Evolutionary conservation across 116 monocot genomes (phyloP), one percentile per base, ranked within the genome.

Genomic region (Iris pallida): DNA sequence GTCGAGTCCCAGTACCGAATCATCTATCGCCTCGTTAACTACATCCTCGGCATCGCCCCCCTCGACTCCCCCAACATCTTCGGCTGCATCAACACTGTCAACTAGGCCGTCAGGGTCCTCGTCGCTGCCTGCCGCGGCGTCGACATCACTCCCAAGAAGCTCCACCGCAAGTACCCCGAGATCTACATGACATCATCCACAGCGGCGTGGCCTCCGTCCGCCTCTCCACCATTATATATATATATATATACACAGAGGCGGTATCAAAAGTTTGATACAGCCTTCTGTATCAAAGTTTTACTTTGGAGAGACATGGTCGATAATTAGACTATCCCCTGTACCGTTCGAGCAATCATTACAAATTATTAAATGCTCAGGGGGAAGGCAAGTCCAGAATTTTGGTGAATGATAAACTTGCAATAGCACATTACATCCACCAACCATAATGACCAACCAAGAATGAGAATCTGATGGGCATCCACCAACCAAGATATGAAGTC

Each of bases 11-110:
- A 85, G 79, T 99, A 90, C 63, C 88, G 90, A 20, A 80, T 99
- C 45, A 84, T 99, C 43, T 99, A 99, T 74, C 98, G 98, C 66
- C 88, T 99, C 47, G 98, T 99, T 57, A 99, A 99, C 75, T 99
- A 99, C 78, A 90, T 99, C 53, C 88, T 99, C 42, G 98, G 93
- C 58, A n/a, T n/a, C n/a, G n/a, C n/a, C n/a, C n/a, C n/a, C n/a
- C n/a, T n/a, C n/a, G n/a, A n/a, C n/a, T n/a, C 79, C 59, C 75
- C 63, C 76, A 87, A 96, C 72, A 66, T 85, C 43, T 90, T 93
- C 81, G 85, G 83, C 12, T 84, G 81, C 66, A 86, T 86, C 77
- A 81, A 85, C 76, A 85, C 84, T 44, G 91, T 95, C 56, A 91
- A 91, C 73, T 88, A 91, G 74, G 85, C 91, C 40, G 88, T 91